These are phyloP conservation scores for Candida germanica DNA, from an alignment of 805 yeast genomes.

Conservation along the genomic window DNA sequence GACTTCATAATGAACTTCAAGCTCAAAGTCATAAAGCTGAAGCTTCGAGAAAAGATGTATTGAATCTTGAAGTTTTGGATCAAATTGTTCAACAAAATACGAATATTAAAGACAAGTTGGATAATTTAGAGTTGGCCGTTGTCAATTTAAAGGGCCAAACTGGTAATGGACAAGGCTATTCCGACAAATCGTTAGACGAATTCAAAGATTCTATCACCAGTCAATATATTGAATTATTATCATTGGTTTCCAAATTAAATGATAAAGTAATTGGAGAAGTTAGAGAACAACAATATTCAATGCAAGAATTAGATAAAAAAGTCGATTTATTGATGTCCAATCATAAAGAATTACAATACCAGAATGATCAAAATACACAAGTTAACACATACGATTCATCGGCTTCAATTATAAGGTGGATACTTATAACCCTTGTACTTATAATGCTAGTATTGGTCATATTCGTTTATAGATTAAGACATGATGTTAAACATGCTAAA, in stretches of 20 bases:
- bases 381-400: constrained; percentile 7
- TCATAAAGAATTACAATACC: constrained; percentile 35
- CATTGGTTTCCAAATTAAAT: constrained; percentile 28
- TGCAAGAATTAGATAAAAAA: constrained; percentile 31
- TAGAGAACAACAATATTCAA: constrained; percentile 35
- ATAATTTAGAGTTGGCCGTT: not conserved
- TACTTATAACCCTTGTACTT: constrained; percentile 39
- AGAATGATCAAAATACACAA: constrained; percentile 17
- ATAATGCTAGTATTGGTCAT: constrained; percentile 41
- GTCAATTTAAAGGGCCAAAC: constrained; percentile 1
- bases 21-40: not conserved
- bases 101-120: not conserved
- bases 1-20: constrained; percentile 15
- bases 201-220: constrained; percentile 25
- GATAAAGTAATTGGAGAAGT: constrained; percentile 41
- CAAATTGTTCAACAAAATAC: not conserved
- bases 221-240: constrained; percentile 32
- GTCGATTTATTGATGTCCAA: constrained; percentile 40
- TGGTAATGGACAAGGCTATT: not conserved
- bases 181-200: constrained; percentile 14
- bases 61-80: not conserved
- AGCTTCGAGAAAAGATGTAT: not conserved
- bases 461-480: constrained; percentile 53
- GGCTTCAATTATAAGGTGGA: constrained; percentile 30
- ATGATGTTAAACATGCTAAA: constrained; percentile 61